phyloP scores from a whole-genome alignment of 108 stramenopile species.

The Hondaea fermentalgiana region DNA sequence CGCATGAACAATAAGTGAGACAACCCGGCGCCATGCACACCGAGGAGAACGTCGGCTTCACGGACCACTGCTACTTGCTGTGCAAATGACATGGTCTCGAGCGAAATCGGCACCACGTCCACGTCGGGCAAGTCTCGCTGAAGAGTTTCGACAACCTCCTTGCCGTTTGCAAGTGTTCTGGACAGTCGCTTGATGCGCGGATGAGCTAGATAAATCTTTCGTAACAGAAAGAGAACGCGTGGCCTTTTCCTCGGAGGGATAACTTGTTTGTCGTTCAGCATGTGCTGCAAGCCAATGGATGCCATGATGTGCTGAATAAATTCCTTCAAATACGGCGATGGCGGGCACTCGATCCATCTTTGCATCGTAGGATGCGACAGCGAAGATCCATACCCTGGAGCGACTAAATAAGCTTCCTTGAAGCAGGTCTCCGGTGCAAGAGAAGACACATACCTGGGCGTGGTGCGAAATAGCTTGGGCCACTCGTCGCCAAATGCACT shows the following conservation, averaged over 20 bases:
- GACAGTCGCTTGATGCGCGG: background rate
- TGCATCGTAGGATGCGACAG: background rate
- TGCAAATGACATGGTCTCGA: background rate
- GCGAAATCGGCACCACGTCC: background rate
- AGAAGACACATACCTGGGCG: background rate
- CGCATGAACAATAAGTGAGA: background rate
- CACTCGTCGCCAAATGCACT: background rate
- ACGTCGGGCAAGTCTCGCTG: background rate
- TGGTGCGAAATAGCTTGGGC: background rate
- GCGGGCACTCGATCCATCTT: background rate
- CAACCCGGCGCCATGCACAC: background rate
- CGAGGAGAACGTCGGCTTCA: background rate
- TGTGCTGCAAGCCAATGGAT: background rate
- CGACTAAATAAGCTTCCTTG: background rate
- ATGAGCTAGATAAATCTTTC: background rate
- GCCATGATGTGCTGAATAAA: background rate
- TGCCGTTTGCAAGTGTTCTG: background rate
- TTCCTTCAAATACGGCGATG: background rate
- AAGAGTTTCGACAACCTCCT: background rate
- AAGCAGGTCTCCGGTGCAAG: background rate
- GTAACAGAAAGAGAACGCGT: background rate
- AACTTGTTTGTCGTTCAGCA: too few species aligned
- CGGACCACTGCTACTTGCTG: background rate
- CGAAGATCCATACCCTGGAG: background rate
- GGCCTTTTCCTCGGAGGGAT: background rate